Evolutionary conservation across 257 asterid genomes (phyloP), one percentile per base, ranked within the genome.

Genomic region (Nicotiana tabacum): DNA sequence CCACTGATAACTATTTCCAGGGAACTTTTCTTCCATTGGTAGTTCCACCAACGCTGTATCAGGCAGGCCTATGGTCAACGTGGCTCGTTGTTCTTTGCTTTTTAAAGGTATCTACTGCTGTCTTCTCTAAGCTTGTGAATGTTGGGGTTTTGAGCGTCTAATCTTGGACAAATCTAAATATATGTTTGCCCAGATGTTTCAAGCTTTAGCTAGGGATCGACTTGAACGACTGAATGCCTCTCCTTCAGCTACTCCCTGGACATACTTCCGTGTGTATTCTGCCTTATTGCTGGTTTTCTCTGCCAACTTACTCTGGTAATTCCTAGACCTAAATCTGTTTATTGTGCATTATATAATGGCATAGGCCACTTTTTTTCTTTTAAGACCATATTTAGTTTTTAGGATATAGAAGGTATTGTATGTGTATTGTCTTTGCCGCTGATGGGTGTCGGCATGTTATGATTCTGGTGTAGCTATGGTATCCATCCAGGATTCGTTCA

Each of bases 1-100:
- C 30, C 77, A 76, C 85, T 80, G 69, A 48, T 85, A 72, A 80
- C 83, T 57, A 88, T 85, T 86, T 84, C 77, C 92, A 95, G 98
- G 98, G 98, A 89, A 93, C 95, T 77, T 95, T 95, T 90, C 97
- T 95, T 86, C 98, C 98, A 12, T 83, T 95, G 85, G 97, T 95
- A 77, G 94, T 92, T 87, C 93, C 94, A 72, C 91, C 97, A 51
- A 91, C 97, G 58, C 70, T 89, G 84, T 91, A 90, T 86, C 97
- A 91, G 86, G 93, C 92, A 67, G 97, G 95, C 76, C 86, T 95
- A 37, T 95, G 98, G 98, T 91, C 97, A 79, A 82, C 89, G 24
- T 95, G 98, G 98, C 88, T 95, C 81, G 90, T 83, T 29, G 94
- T 95, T 87, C 93, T 95, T 66, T 95, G 98, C 86, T 92, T 90